Conservation (phyloP, 768 basidiomycete genomes). For the Calvatia gigantea region DNA sequence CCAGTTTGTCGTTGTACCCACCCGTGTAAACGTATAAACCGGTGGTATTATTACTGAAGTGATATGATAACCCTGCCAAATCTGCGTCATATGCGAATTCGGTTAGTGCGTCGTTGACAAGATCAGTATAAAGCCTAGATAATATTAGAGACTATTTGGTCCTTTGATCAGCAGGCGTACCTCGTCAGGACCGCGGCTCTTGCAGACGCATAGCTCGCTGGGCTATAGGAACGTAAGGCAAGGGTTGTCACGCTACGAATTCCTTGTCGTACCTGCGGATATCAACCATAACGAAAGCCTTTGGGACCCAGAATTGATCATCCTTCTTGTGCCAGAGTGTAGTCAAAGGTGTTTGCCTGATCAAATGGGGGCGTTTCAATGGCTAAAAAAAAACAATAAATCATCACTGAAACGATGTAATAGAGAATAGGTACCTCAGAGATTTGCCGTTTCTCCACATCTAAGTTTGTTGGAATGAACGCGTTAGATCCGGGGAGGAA, state of each 20-base stretch:
- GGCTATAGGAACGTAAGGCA: conserved; percentile 32
- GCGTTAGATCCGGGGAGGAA: conserved; percentile 82
- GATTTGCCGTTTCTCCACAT: conserved; percentile 75
- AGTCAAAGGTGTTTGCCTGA: conserved; percentile 67
- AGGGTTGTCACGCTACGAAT: neutral
- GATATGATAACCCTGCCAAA: conserved; percentile 83
- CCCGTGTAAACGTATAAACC: conserved; percentile 65
- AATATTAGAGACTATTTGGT: neutral
- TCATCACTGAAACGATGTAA: conserved; percentile 6
- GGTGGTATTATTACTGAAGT: conserved; percentile 54
- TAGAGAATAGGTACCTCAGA: conserved; percentile 43
- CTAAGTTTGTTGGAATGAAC: conserved; percentile 85
- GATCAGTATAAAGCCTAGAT: conserved; percentile 72
- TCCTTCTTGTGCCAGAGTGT: conserved; percentile 97
- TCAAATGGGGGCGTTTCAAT: conserved; percentile 66
- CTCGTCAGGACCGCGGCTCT: conserved; percentile 71
- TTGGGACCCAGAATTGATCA: conserved; percentile 94
- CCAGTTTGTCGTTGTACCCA: conserved; percentile 93
- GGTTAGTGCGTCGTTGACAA: conserved; percentile 84
- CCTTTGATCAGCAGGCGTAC: conserved; percentile 29
- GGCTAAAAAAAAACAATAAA: conserved; percentile 44
- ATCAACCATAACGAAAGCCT: conserved; percentile 73
- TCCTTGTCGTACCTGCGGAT: conserved; percentile 56
- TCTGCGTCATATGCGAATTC: conserved; percentile 94
- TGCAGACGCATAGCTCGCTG: conserved; percentile 57